Conservation (phyloP, 2,329 filamentous ascomycete species). For the Capronia americana region DNA sequence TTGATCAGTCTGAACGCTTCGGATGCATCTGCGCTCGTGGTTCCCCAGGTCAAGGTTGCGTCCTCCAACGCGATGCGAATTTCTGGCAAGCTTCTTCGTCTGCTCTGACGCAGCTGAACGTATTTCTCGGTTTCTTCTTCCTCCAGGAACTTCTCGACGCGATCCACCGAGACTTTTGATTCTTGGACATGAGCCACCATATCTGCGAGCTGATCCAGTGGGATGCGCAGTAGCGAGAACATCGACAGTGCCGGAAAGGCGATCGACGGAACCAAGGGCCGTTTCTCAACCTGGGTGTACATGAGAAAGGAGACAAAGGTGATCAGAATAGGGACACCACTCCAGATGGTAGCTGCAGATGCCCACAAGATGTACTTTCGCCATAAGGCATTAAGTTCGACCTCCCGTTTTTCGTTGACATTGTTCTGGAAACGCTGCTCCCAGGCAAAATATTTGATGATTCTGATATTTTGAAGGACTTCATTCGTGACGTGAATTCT, state of each 20-base stretch:
- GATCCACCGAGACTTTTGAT: conserved; percentile 93
- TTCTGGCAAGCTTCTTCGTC: conserved; percentile 70
- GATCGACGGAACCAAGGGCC: conserved; percentile 86
- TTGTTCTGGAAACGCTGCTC: conserved; percentile 86
- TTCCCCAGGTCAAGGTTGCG: conserved; percentile 88
- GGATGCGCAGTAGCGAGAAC: conserved; percentile 90
- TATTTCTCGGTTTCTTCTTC: conserved; percentile 98
- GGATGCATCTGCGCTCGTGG: conserved; percentile 63
- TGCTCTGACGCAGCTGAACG: conserved; percentile 75
- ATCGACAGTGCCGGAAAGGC: conserved; percentile 96
- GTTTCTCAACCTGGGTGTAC: conserved; percentile 88
- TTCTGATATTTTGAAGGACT: conserved; percentile 93
- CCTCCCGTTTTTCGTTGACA: conserved; percentile 84
- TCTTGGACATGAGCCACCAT: conserved; percentile 99
- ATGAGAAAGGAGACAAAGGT: conserved; percentile 95
- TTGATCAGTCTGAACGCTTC: conserved; percentile 84
- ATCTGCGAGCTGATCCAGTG: conserved; percentile 92
- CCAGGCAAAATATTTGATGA: conserved; percentile 99
- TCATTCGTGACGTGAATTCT: conserved; percentile 97
- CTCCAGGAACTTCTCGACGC: conserved; percentile 89
- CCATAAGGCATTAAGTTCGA: conserved; percentile 79
- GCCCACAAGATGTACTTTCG: conserved; percentile 91
- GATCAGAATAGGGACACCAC: conserved; percentile 91
- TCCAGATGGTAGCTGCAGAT: conserved; percentile 91
- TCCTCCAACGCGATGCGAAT: conserved; percentile 82